Base-by-base conservation (phyloP, 2,329 filamentous ascomycete species). In the Phaeomoniella chlamydospora region DNA sequence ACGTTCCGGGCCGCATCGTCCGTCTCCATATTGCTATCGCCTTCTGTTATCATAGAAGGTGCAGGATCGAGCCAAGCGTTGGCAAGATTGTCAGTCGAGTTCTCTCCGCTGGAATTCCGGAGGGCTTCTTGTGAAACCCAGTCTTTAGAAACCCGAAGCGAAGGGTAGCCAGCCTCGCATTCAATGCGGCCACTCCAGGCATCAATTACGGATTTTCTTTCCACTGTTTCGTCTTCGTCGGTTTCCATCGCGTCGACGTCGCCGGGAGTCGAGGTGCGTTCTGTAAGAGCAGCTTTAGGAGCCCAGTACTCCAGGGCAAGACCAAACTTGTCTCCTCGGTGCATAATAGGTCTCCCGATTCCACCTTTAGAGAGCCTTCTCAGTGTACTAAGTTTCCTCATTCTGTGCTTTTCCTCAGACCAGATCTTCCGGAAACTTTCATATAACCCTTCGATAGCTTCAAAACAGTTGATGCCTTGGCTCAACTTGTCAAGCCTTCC, bases 381-480 rank as follows among this genome's bases (percentile, higher is more conserved):
- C 41, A 55, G 53, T 18, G 46, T 44, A 32, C 53, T 46, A 2
- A 45, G 41, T 22, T 49, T 50, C 15, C 50, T 53, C 33, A 44
- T 43, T 6, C 44, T 48, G 29, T 54, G 54, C 33, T 45, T 49
- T 42, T 64, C 61, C 32, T 57, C 58, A 5, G 53, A 49, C 61
- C 60, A 65, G 29, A 64, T 47, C 22, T 55, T 55, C 43, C 52
- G 56, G 32, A 64, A 47, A 22, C 57, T 58, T 37, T 58, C 50
- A 37, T 59, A 56, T 4, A 65, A 49, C 12, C 55, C 57, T 36
- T 59, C 59, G n/a, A 63, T 45, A 9, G 61, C 59, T 44, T 62
- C 56, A 33, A 65, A 64, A 31, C 61, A 64, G 33, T 64, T 64
- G 9, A 61, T 54, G 30, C 62, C 56, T 34, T 58, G 51, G 37